Evolutionary conservation across 2,329 filamentous ascomycete species (phyloP).

Genomic region (Rutstroemia sydowiana): DNA sequence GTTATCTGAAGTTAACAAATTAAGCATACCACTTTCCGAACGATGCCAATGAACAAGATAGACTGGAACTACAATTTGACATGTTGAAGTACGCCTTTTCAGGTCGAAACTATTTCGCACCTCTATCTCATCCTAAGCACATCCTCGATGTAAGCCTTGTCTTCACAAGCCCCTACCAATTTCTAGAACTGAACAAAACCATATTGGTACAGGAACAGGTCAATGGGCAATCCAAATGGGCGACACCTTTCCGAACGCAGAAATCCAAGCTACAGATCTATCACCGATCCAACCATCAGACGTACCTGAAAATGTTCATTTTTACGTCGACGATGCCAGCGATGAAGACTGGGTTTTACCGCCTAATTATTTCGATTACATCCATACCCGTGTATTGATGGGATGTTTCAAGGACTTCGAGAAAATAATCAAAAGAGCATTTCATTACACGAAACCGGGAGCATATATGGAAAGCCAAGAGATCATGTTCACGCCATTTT

Average conservation of each 20-base stretch:
- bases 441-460: constrained; percentile 26
- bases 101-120: constrained; percentile 36
- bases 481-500: constrained; percentile 21
- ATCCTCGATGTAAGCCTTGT: constrained; percentile 19
- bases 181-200: not conserved
- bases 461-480: constrained; percentile 29
- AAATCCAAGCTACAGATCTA: constrained; percentile 53
- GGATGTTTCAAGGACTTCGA: constrained; percentile 52
- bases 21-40: constrained; percentile 35
- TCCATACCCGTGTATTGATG: constrained; percentile 51
- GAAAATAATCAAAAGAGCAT: constrained; percentile 47
- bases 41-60: constrained; percentile 42
- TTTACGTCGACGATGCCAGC: constrained; percentile 55
- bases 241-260: constrained; percentile 37
- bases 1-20: not conserved
- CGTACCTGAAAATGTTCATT: constrained; percentile 55
- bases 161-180: not conserved
- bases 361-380: constrained; percentile 48
- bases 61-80: constrained; percentile 42
- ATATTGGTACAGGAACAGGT: constrained; percentile 51
- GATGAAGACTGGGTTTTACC: constrained; percentile 42
- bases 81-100: constrained; percentile 33
- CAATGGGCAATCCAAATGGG: constrained; percentile 58
- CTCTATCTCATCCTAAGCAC: constrained; percentile 32
- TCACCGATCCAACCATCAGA: constrained; percentile 52